Conservation (phyloP, 129 eudicot species). For the Erigeron canadensis region DNA sequence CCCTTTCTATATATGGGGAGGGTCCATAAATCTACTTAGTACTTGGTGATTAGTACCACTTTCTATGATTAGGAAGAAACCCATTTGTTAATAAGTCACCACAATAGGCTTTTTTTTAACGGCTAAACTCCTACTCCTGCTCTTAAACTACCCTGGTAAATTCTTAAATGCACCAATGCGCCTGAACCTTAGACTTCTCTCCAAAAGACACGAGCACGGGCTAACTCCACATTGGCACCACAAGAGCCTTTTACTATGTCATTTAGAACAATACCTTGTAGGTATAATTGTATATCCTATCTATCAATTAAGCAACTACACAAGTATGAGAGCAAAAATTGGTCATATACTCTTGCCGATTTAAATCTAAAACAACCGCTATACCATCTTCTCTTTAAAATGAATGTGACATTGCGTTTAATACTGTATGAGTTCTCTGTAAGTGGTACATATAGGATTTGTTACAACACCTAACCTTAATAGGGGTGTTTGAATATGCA, state of each 20-base stretch:
- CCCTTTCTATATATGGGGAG: slow-evolving; percentile 1
- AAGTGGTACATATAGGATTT: not conserved
- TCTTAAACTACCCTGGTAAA: too few relatives aligned
- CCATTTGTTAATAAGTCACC: not conserved
- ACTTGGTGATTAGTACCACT: not conserved
- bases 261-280: too few relatives aligned
- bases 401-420: not conserved
- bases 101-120: not conserved
- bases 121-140: too few relatives aligned
- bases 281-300: too few relatives aligned
- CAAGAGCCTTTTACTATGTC: too few relatives aligned
- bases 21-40: not conserved
- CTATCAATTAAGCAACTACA: not conserved
- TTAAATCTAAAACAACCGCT: not conserved
- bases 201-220: too few relatives aligned
- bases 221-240: too few relatives aligned
- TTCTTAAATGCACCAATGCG: too few relatives aligned
- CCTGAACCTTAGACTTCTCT: too few relatives aligned
- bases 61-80: not conserved
- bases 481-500: not conserved
- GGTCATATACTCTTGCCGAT: not conserved
- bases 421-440: not conserved
- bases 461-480: slow-evolving; percentile 1
- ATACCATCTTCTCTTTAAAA: not conserved
- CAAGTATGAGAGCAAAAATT: not conserved